Base-by-base conservation (phyloP, 768 basidiomycete genomes). In the Amanita inopinata region DNA sequence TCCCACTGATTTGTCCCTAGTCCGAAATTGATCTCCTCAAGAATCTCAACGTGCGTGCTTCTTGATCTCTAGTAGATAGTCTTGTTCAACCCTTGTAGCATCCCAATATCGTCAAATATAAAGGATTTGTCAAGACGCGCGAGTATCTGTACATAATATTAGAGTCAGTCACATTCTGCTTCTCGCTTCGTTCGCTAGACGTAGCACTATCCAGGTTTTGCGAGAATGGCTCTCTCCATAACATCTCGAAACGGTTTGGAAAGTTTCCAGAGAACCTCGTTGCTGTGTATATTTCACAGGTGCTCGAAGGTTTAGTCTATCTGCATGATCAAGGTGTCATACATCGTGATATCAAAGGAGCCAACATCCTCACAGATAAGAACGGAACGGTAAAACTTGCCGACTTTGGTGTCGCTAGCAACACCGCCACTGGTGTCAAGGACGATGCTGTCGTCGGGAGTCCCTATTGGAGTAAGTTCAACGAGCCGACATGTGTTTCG, bases 281-380 rank as follows among this genome's bases (percentile, higher is more conserved):
- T 19, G 92, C 88, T 0, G 88, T 97, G 11, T 98, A 97, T 65
- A 89, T 97, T 52, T 88, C 86, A 33, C 96, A 99, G 63, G 89
- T 97, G 17, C 73, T 99, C 22, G 87, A 94, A 54, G 96, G 96
- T 1, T 72, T 99, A 24, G 83, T 93, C 36, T 99, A 99, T 59
- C 78, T 99, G 14, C 96, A 99, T 56, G 94, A 98, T 51, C 94
- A 98, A 67, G 96, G 96, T 69, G 96, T 99, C 48, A 97, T 99
- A 53, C 96, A 99, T 60, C 76, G 96, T 23, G 96, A 99, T 55
- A 98, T 99, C 68, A 99, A 99, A 60, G 96, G 96, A 25, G 94
- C 96, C 10, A 99, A 99, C 51, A 96, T 99, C 56, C 70, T 99
- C 33, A 97, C 96, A 14, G 97, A 96, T 59, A 99, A 99, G 64